phyloP scores from a whole-genome alignment of 805 yeast species.

The Zygotorulaspora florentina region DNA sequence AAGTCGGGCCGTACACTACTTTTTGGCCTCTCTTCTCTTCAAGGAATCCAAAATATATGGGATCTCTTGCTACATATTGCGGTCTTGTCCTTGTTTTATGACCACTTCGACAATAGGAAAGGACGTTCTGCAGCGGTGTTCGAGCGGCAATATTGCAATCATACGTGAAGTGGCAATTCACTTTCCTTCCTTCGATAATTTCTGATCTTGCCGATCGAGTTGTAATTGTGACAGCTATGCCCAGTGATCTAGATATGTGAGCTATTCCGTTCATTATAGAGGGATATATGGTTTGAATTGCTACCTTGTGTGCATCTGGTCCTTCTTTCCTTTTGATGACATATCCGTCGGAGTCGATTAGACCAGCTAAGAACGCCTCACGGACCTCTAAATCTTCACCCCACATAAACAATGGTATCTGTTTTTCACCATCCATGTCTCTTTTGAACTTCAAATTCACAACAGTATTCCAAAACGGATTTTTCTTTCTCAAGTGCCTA shows the following conservation, averaged over 20 bases:
- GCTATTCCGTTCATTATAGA: slow-evolving; percentile 38
- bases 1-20: slow-evolving; percentile 19
- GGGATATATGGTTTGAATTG: slow-evolving; percentile 33
- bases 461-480: slow-evolving; percentile 34
- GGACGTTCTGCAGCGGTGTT: slow-evolving; percentile 23
- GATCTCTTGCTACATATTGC: slow-evolving; percentile 13
- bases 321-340: slow-evolving; percentile 23
- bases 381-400: slow-evolving; percentile 39
- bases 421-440: slow-evolving; percentile 25
- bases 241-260: slow-evolving; percentile 42
- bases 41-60: slow-evolving; percentile 22
- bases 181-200: slow-evolving; percentile 21
- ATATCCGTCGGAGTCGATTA: slow-evolving; percentile 40
- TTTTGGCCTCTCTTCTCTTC: slow-evolving; percentile 19
- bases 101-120: slow-evolving; percentile 27
- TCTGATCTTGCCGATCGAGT: slow-evolving; percentile 25
- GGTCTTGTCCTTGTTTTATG: slow-evolving; percentile 21
- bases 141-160: slow-evolving; percentile 26
- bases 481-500: slow-evolving; percentile 22
- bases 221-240: slow-evolving; percentile 37
- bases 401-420: slow-evolving; percentile 36
- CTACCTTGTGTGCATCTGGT: slow-evolving; percentile 22
- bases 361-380: slow-evolving; percentile 43
- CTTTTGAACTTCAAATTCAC: slow-evolving; percentile 23
- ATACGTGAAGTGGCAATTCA: slow-evolving; percentile 25